A percentile compares a stretch with the other conserved stretches of the same genome.
Conservation (phyloP, 495 filamentous ascomycete genomes). For the Lasiosphaeris hirsuta region DNA sequence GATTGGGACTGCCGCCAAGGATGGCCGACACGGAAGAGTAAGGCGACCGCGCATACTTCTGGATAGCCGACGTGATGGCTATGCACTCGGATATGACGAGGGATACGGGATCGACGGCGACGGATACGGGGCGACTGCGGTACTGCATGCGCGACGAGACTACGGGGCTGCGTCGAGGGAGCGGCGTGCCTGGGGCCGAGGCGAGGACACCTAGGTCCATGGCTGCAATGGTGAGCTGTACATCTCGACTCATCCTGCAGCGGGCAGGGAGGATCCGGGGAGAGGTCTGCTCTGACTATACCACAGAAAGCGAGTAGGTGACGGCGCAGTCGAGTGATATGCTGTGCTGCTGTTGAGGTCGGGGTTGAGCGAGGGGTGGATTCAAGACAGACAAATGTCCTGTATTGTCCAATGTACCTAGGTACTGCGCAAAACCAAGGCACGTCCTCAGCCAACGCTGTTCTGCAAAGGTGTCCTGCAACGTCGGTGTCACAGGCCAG, state of each 20-base stretch:
- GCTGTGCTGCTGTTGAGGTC: neutral
- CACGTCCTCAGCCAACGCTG: no score
- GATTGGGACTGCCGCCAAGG: slow-evolving; percentile 70
- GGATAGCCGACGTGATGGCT: slow-evolving; percentile 94
- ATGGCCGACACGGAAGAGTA: slow-evolving; percentile 97
- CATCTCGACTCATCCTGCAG: slow-evolving; percentile 46
- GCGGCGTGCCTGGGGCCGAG: slow-evolving; percentile 19
- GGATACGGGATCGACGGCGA: slow-evolving; percentile 91
- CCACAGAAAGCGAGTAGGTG: no score
- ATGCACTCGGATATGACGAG: slow-evolving; percentile 99
- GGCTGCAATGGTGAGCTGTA: slow-evolving; percentile 24
- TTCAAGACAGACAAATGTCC: no score
- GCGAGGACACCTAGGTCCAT: slow-evolving; percentile 34
- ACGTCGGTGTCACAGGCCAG: no score
- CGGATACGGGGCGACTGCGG: slow-evolving; percentile 54
- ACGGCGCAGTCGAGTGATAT: neutral
- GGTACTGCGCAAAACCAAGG: no score
- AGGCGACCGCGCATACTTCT: slow-evolving; percentile 94
- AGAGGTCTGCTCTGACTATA: neutral
- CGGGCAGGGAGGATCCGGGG: slow-evolving; percentile 32
- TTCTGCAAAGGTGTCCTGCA: no score
- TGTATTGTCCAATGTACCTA: neutral
- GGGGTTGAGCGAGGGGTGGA: no score
- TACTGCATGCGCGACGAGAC: slow-evolving; percentile 44
- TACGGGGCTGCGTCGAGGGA: slow-evolving; percentile 17